These are phyloP conservation scores for Termitomyces sp. DNA, from an alignment of 768 basidiomycete species.

Conservation along the genomic window DNA sequence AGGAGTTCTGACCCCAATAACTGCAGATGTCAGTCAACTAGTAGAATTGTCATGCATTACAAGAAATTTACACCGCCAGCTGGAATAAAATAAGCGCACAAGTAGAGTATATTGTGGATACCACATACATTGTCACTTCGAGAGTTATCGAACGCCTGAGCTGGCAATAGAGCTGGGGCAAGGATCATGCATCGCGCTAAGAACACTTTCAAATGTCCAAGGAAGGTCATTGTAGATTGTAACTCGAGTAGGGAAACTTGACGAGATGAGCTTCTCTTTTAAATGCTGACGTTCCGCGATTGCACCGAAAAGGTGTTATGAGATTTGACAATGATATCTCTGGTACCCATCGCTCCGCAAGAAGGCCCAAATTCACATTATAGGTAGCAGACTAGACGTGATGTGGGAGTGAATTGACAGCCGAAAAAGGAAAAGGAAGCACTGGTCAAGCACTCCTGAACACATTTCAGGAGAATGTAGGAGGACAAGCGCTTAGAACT, in stretches of 20 bases:
- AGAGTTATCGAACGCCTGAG: conserved; percentile 25
- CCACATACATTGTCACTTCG: conserved; percentile 31
- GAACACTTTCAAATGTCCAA: not conserved
- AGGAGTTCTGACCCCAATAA: conserved; percentile 75
- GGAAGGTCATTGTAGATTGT: conserved; percentile 8
- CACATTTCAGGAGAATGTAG: not conserved
- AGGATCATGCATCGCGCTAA: conserved; percentile 4
- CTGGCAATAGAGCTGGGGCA: conserved; percentile 2
- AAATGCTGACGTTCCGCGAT: not conserved
- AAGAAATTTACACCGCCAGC: conserved; percentile 47
- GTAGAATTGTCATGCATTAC: not conserved
- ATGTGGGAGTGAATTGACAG: not conserved
- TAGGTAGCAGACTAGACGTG: not conserved
- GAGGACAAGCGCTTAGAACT: not conserved
- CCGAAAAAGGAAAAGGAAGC: conserved; percentile 9
- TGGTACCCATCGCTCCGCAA: not conserved
- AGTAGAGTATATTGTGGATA: not conserved
- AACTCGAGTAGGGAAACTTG: not conserved
- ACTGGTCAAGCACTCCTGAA: not conserved
- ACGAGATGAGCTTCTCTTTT: conserved; percentile 3
- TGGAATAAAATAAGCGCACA: conserved; percentile 15
- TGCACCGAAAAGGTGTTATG: not conserved
- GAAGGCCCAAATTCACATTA: not conserved
- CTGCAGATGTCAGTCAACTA: conserved; percentile 23
- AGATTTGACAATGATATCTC: conserved; percentile 1